Evolutionary conservation across 176 grass and related monocot genomes (phyloP), one percentile per base, ranked within the genome.

Genomic region (Alopecurus myosuroides): DNA sequence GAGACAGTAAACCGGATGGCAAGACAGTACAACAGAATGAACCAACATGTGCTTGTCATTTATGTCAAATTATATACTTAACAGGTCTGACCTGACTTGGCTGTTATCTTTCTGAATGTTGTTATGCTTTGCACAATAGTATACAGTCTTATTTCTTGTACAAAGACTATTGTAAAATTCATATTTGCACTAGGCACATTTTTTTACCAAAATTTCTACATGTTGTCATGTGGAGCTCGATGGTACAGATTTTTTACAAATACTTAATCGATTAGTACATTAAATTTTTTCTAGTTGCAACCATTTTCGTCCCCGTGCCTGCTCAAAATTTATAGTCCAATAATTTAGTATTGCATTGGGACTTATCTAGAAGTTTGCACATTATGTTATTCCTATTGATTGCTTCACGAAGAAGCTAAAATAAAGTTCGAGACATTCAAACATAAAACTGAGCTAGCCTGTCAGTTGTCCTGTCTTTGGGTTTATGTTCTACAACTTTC

Each of bases 31-130:
- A 98, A 78, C 83, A 87, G 91, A 87, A 90, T 90, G 87, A 92
- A 92, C 82, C 96, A 95, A 70, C 83, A 91, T 20, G 92, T 98
- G 89, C 93, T 93, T 62, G 89, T 94, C 80, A 76, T 94, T 77
- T 98, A 92, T 87, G 96, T 98, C 45, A 98, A 95, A 44, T 81
- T 98, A 46, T 98, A 95, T 40, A 98, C 89, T 19, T 95, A 98
- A 31, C 96, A 98, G 96, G 96, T 98, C 46, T 75, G 64, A 22
- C n/a, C 69, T 87, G 30, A 73, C 23, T 76, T 46, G 22, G 8
- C 77, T 6, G 20, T 45, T 72, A 20, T 25, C 72, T 77, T 80
- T 72, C 35, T 51, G 34, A 49, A 48, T 57, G 12, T 4, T 63
- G 1, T 55, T 65, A 55, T 84, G 9, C 75, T 79, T 78, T 33